Evolutionary conservation across 768 basidiomycete species (phyloP).

Genomic region (Tricholoma matsutake): DNA sequence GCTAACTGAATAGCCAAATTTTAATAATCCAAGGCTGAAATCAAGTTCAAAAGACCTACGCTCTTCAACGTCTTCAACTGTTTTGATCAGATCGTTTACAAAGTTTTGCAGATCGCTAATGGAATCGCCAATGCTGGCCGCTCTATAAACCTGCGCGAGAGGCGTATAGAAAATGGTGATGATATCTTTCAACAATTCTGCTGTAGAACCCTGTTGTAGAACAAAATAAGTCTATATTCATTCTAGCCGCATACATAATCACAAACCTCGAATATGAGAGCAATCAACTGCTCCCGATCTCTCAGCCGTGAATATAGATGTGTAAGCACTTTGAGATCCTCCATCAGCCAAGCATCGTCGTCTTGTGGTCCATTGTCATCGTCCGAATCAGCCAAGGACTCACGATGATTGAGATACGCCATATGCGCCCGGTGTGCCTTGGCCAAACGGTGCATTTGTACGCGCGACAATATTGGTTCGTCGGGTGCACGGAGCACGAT

Average conservation of each 20-base stretch:
- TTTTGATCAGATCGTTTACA: slow-evolving; percentile 90
- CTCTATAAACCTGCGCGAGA: slow-evolving; percentile 94
- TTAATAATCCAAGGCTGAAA: background rate
- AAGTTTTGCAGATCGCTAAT: slow-evolving; percentile 89
- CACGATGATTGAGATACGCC: slow-evolving; percentile 63
- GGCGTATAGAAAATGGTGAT: slow-evolving; percentile 99
- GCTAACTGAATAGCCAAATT: slow-evolving; percentile 48
- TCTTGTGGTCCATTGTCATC: slow-evolving; percentile 91
- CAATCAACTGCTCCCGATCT: slow-evolving; percentile 91
- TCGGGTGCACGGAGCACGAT: slow-evolving; percentile 78
- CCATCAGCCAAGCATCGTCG: slow-evolving; percentile 96
- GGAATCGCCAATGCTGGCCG: slow-evolving; percentile 95
- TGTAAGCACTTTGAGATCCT: slow-evolving; percentile 81
- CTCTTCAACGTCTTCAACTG: slow-evolving; percentile 90
- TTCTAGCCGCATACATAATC: background rate
- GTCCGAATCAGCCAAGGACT: slow-evolving; percentile 73
- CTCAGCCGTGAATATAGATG: slow-evolving; percentile 75
- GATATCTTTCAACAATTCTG: slow-evolving; percentile 95
- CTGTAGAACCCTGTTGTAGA: slow-evolving; percentile 74
- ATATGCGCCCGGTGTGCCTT: slow-evolving; percentile 76
- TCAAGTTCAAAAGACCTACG: slow-evolving; percentile 45
- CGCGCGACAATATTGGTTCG: slow-evolving; percentile 67
- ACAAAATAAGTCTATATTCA: background rate
- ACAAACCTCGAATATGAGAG: slow-evolving; percentile 89
- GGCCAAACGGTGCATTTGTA: slow-evolving; percentile 79